Evolutionary conservation across 805 yeast genomes (phyloP).

Genomic region (Monosporozyma unispora): DNA sequence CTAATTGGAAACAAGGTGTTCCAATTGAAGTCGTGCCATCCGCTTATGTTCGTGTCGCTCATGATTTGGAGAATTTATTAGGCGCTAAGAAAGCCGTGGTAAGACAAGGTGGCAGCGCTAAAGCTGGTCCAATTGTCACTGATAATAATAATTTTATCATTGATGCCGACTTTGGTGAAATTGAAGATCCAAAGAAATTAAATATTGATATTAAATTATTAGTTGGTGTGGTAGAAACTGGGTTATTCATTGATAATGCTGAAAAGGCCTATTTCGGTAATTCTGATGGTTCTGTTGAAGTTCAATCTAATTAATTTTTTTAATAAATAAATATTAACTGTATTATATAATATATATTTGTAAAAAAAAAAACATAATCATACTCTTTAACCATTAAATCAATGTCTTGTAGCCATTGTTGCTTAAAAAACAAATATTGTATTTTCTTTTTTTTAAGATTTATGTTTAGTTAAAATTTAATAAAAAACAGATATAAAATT

Average conservation of each 20-base stretch:
- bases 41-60: conserved; percentile 67
- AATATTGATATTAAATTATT: conserved; percentile 60
- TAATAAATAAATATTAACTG: not conserved
- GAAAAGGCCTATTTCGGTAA: conserved; percentile 84
- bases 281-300: conserved; percentile 53
- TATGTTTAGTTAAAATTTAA: too few relatives aligned
- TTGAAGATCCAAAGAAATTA: conserved; percentile 43
- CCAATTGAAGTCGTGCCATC: conserved; percentile 94
- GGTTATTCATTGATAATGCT: conserved; percentile 67
- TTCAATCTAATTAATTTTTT: conserved; percentile 18
- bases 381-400: too few relatives aligned
- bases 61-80: conserved; percentile 41
- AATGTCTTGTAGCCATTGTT: too few relatives aligned
- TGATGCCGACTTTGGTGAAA: conserved; percentile 86
- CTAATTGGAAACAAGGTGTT: conserved; percentile 79
- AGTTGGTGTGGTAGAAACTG: conserved; percentile 95
- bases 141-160: conserved; percentile 90
- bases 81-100: conserved; percentile 52
- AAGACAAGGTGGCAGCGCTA: conserved; percentile 81
- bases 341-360: not conserved
- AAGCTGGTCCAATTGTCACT: conserved; percentile 95
- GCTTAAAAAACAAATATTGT: too few relatives aligned
- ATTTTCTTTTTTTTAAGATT: not conserved
- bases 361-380: too few relatives aligned
- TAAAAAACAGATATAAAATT: too few relatives aligned